Evolutionary conservation across 495 filamentous ascomycete species (phyloP), one percentile per base, ranked within the genome.

Genomic region (Chaetomium tenue): DNA sequence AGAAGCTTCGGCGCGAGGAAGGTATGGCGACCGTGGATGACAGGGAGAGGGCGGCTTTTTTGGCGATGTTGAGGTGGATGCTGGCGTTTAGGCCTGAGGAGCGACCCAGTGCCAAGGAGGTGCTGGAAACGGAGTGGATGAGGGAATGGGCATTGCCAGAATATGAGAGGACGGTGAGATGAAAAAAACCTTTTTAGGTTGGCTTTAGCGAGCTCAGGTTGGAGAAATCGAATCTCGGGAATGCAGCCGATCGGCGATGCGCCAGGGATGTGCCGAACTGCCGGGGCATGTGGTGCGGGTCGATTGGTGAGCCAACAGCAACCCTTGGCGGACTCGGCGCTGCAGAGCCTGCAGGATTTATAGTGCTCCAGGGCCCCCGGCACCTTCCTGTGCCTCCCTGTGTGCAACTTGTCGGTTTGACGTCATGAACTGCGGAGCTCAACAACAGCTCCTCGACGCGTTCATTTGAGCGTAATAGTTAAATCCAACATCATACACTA

Each of bases 1-100:
- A 66, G 47, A 25, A 53, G 9, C 47, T 37, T 22, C 61, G 72
- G 57, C 39, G 52, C 39, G 40, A 46, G 25, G 0, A 63, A 0
- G 65, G 54, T 5, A 60, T 67, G 56, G 67, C 53, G 7, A 8
- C 39, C 8, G 18, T 66, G 15, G 39, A 50, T 3, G 66, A 61
- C 8, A 42, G 55, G 20, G 77, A 81, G 61, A 67, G 55, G 40
- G 63, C 68, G 33, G 77, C 74, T 54, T 25, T 81, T 8, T 67
- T 76, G n/a, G 61, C 58, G 5, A 72, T 81, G 76, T 52, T 81
- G 52, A 54, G 71, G 39, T 44, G 66, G 64, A 81, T 82, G 76
- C 70, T 82, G n/a, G 70, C 66, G 23, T 81, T 77, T 52, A 74
- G 68, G 50, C 77, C 79, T 2, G 72, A 72, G 26, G 63, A 70